Evolutionary conservation across 495 filamentous ascomycete species (phyloP).

Genomic region (Penicillium bovifimosum): DNA sequence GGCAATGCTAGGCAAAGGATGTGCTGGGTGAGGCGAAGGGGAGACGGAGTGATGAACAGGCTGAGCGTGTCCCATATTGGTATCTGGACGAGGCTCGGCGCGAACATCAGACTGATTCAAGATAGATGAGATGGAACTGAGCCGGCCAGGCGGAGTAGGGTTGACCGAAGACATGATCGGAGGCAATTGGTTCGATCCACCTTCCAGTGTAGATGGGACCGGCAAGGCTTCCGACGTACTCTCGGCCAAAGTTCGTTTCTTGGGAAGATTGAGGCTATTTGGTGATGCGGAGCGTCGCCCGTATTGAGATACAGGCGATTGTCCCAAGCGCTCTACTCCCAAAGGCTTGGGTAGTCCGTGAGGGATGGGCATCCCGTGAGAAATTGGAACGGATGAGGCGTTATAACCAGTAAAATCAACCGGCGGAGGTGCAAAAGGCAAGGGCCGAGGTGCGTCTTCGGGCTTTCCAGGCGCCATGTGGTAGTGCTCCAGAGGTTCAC

Average conservation of each 20-base stretch:
- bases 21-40: slow-evolving; percentile 22
- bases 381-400: slow-evolving; percentile 28
- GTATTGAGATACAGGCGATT: slow-evolving; percentile 33
- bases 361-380: slow-evolving; percentile 19
- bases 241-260: slow-evolving; percentile 43
- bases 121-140: slow-evolving; percentile 77
- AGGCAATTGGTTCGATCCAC: slow-evolving; percentile 42
- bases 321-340: slow-evolving; percentile 32
- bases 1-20: slow-evolving; percentile 35
- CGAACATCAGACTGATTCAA: slow-evolving; percentile 51
- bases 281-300: slow-evolving; percentile 39
- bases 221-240: slow-evolving; percentile 27
- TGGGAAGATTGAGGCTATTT: slow-evolving; percentile 31
- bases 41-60: slow-evolving; percentile 28
- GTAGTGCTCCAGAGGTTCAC: slow-evolving; percentile 34
- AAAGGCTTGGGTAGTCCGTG: slow-evolving; percentile 40
- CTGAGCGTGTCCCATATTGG: slow-evolving; percentile 34
- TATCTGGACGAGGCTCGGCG: slow-evolving; percentile 47
- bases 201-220: slow-evolving; percentile 29
- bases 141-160: slow-evolving; percentile 43
- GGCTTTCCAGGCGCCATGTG: slow-evolving; percentile 17
- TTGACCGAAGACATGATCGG: slow-evolving; percentile 42
- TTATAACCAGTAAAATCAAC: slow-evolving; percentile 49
- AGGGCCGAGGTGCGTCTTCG: slow-evolving; percentile 26
- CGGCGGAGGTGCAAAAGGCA: slow-evolving; percentile 40